phyloP scores from a whole-genome alignment of 23 red algal genomes.

The Cyanidiococcus yangmingshanensis region DNA sequence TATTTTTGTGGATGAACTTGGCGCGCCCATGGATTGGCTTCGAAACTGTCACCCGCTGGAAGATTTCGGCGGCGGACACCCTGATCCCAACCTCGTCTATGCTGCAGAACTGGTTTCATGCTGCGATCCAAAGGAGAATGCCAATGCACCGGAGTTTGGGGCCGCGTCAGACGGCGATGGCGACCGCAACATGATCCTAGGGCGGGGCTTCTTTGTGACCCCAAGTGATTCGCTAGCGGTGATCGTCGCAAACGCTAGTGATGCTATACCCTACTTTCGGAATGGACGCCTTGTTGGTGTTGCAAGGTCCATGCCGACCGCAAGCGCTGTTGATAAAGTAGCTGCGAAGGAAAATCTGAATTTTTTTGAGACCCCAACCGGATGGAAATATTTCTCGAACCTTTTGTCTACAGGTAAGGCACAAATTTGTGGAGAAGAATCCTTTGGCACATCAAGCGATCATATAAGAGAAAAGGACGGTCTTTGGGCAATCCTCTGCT shows the following conservation, averaged over 20 bases:
- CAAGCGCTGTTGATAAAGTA: conserved; percentile 66
- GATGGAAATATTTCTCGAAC: conserved; percentile 98
- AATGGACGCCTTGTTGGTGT: conserved; percentile 52
- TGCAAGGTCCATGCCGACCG: conserved; percentile 90
- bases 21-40: conserved; percentile 36
- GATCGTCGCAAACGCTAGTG: conserved; percentile 49
- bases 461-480: conserved; percentile 99
- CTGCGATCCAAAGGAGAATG: conserved; percentile 45
- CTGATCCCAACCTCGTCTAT: conserved; percentile 88
- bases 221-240: conserved; percentile 89
- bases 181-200: conserved; percentile 98
- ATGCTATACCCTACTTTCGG: conserved; percentile 73
- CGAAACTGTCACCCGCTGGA: conserved; percentile 45
- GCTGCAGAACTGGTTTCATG: conserved; percentile 61
- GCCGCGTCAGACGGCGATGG: conserved; percentile 97
- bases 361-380: conserved; percentile 80
- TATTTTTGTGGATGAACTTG: conserved; percentile 75
- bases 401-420: conserved; percentile 62
- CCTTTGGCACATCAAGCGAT: conserved; percentile 73
- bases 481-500: conserved; percentile 73
- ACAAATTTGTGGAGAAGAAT: conserved; percentile 92
- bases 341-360: conserved; percentile 46
- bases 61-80: conserved; percentile 96
- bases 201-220: conserved; percentile 82
- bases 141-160: conserved; percentile 51